phyloP scores from a whole-genome alignment of 257 asterid genomes.

The Coffea eugenioides region DNA sequence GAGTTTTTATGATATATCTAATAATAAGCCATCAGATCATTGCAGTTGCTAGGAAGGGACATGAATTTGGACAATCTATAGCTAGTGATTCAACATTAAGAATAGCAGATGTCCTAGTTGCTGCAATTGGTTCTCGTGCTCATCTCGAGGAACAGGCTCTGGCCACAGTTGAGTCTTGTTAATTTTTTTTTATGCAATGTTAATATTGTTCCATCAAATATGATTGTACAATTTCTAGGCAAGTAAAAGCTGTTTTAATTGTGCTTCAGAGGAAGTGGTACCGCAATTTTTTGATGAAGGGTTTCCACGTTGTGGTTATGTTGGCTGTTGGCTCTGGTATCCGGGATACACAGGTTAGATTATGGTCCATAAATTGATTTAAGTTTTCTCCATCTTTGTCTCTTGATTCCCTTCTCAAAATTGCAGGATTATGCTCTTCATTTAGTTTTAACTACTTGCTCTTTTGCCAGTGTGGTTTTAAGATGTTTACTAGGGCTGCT shows the following conservation, averaged over 20 bases:
- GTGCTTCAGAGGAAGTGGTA: conserved; percentile 91
- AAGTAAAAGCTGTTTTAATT: conserved; percentile 12
- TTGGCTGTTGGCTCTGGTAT: conserved; percentile 97
- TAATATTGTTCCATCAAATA: background rate
- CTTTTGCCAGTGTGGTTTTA: conserved; percentile 82
- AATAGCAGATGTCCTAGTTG: conserved; percentile 72
- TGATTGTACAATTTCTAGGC: conserved; percentile 6
- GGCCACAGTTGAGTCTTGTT: conserved; percentile 75
- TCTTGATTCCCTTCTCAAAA: background rate
- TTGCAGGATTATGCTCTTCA: background rate
- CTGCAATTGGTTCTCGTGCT: conserved; percentile 99
- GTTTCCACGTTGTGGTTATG: conserved; percentile 91
- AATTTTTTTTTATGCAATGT: conserved; percentile 21
- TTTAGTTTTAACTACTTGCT: conserved; percentile 15
- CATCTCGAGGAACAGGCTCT: conserved; percentile 97
- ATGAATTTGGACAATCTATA: conserved; percentile 44
- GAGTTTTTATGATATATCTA: conserved; percentile 30
- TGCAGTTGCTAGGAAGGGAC: conserved; percentile 69
- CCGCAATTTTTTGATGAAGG: conserved; percentile 93
- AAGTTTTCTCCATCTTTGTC: background rate
- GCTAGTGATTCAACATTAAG: conserved; percentile 47
- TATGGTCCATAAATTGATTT: conserved; percentile 13
- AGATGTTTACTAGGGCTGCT: conserved; percentile 98
- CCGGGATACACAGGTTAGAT: conserved; percentile 85
- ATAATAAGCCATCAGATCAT: conserved; percentile 61